Base-by-base conservation (phyloP, 164 flowering plant genomes). In the Aristolochia fimbriata region DNA sequence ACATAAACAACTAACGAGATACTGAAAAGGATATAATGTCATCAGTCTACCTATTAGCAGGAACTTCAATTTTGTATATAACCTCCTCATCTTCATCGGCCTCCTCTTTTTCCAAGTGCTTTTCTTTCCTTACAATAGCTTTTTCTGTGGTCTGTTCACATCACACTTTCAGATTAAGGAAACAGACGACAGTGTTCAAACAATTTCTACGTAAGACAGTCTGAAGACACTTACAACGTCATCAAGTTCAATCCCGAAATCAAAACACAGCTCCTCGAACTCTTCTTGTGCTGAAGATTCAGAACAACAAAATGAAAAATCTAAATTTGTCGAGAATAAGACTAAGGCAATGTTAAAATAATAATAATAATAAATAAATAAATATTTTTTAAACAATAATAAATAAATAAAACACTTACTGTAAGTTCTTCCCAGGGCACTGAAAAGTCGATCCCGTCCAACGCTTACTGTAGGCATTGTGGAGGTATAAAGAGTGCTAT, bases 391-490 rank as follows among this genome's bases (percentile, higher is more conserved):
- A n/a, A n/a, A 14, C 7, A 43, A 54, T 51, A 30, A 55, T 13
- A 14, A 49, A 33, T 33, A 23, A 17, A 5, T 6, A 11, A 2
- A 23, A 1, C 22, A 16, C 55, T 2, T 71, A 89, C 98, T 74
- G 84, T 88, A 93, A 14, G 78, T 68, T 68, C 67, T 65, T 17
- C 99, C 97, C 0, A 93, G 76, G 21, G 87, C 86, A 41, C 73
- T 69, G 71, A 82, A 85, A 41, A 93, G 88, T 22, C 80, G 88
- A 59, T 93, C 99, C 21, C 97, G 71, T 24, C 92, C 92, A 1
- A 93, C 85, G 65, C 91, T 78, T 0, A 93, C 80, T 0, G 96
- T 93, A 11, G 99, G 99, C 99, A 93, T 93, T n/a, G 65, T 43
- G 54, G 55, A 31, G 7, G 37, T 31, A 31, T 7, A 31, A 31